Percentiles rank a stretch among this genome's conserved stretches.
Evolutionary conservation across 2,329 filamentous ascomycete genomes (phyloP).

Genomic region (Sporothrix mexicana): DNA sequence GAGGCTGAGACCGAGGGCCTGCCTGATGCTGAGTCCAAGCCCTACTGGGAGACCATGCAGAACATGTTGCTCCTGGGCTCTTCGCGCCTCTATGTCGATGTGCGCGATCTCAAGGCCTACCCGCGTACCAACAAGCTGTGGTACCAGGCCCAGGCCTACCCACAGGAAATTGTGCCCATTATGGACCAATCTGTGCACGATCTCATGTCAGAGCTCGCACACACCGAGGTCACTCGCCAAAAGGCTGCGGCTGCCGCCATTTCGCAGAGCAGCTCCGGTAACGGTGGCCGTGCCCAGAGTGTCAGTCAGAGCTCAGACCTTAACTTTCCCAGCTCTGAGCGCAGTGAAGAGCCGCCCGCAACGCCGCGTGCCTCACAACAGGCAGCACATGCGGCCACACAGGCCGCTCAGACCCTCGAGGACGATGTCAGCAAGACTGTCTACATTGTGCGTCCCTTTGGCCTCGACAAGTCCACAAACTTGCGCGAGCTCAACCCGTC

Average conservation of each 20-base stretch:
- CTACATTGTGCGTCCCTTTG: constrained; percentile 89
- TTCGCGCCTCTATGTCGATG: constrained; percentile 84
- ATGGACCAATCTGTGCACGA: constrained; percentile 97
- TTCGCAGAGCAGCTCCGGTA: constrained; percentile 43
- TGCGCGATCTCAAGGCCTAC: constrained; percentile 88
- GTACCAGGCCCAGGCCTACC: constrained; percentile 93
- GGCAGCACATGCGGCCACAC: constrained; percentile 41
- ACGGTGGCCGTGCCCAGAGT: constrained; percentile 26
- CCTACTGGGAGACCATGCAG: constrained; percentile 84
- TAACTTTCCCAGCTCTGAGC: constrained; percentile 79
- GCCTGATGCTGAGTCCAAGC: constrained; percentile 76
- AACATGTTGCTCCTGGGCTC: constrained; percentile 89
- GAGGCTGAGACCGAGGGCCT: constrained; percentile 73
- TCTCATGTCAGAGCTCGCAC: constrained; percentile 86
- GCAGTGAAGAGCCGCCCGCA: constrained; percentile 57
- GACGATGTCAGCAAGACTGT: constrained; percentile 78
- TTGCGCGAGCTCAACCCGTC: constrained; percentile 84
- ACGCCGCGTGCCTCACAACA: constrained; percentile 53
- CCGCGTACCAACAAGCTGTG: constrained; percentile 91
- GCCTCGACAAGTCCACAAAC: constrained; percentile 84
- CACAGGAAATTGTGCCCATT: constrained; percentile 92
- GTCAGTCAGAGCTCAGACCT: constrained; percentile 70
- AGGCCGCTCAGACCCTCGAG: constrained; percentile 60
- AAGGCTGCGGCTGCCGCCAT: constrained; percentile 51
- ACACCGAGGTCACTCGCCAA: constrained; percentile 75